Conservation (phyloP, 768 basidiomycete genomes). For the Fibroporia radiculosa region DNA sequence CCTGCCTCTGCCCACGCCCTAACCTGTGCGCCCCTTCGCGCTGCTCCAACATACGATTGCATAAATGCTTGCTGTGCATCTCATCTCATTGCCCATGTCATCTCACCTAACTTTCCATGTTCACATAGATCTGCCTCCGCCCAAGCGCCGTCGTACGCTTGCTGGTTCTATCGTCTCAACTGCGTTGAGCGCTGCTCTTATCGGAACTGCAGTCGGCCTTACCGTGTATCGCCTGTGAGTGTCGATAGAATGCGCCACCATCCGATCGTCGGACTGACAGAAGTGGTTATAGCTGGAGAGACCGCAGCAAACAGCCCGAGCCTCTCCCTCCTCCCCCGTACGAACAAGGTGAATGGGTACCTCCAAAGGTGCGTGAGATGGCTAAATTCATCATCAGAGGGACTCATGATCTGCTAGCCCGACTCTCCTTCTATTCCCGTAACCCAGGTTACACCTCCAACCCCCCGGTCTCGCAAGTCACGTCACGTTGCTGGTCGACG, state of each 20-base stretch:
- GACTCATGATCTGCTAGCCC: not conserved
- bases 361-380: conserved; percentile 25
- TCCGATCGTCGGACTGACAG: not conserved
- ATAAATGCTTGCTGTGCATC: conserved; percentile 7
- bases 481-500: conserved; percentile 31
- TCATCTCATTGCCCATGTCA: conserved; percentile 10
- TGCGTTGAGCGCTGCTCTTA: conserved; percentile 77
- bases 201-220: conserved; percentile 80
- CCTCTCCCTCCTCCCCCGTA: conserved; percentile 51
- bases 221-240: conserved; percentile 83
- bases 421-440: conserved; percentile 16
- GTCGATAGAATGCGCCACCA: conserved; percentile 2
- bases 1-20: conserved; percentile 7
- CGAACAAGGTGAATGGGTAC: conserved; percentile 51
- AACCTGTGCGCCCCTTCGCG: not conserved
- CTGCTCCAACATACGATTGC: not conserved
- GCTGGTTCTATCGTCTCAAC: conserved; percentile 80
- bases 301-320: conserved; percentile 54
- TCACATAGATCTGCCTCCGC: conserved; percentile 59
- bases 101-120: conserved; percentile 23
- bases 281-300: conserved; percentile 53
- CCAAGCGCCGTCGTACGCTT: conserved; percentile 75
- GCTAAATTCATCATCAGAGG: not conserved
- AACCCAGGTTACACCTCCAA: conserved; percentile 29
- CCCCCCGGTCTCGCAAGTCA: conserved; percentile 29